Conservation (phyloP, 495 filamentous ascomycete species). For the Trichoderma parareesei region DNA sequence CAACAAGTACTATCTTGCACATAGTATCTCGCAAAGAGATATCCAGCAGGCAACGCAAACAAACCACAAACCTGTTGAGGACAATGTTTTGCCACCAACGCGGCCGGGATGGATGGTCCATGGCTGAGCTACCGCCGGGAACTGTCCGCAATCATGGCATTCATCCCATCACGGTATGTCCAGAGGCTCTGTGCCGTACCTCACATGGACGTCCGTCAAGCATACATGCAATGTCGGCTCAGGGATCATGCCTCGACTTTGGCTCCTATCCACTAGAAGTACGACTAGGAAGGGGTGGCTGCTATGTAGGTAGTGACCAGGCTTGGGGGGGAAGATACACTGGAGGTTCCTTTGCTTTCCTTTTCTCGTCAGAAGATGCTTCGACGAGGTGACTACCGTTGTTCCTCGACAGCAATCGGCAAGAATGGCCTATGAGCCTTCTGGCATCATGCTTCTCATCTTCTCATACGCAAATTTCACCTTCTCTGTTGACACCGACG, state of each 20-base stretch:
- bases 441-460: no score
- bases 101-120: background rate
- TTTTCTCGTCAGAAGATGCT: no score
- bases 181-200: background rate
- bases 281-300: no score
- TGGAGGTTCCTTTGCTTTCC: no score
- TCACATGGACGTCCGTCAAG: background rate
- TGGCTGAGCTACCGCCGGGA: background rate
- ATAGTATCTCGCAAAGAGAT: background rate
- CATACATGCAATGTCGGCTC: background rate
- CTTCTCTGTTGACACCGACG: no score
- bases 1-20: background rate
- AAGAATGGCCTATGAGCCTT: no score
- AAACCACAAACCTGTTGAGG: background rate
- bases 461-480: no score
- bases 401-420: no score
- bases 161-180: background rate
- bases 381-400: no score
- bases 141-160: background rate
- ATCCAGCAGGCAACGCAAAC: background rate
- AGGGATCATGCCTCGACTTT: background rate
- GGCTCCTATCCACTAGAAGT: background rate
- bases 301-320: no score
- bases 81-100: background rate
- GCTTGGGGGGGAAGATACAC: no score